Percentiles rank a stretch among this genome's conserved stretches.
Conservation (phyloP, 1,139 yeast species). For the Sugiyamaella pinicola region DNA sequence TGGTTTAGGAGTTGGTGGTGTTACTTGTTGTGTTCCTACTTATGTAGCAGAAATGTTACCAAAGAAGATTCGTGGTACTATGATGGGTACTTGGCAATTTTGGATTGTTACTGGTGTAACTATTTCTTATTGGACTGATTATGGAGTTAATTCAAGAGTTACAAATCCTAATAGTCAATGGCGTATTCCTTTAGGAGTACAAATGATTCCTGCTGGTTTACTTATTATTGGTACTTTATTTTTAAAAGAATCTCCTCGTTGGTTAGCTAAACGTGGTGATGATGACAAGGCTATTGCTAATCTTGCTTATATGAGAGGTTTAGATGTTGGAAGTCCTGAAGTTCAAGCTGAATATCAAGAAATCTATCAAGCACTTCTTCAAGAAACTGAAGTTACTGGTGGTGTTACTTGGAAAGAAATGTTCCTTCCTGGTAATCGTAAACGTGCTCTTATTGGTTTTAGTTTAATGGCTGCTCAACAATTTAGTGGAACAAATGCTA, state of each 20-base stretch:
- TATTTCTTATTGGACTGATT: constrained; percentile 60
- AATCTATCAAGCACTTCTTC: constrained; percentile 16
- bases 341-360: constrained; percentile 19
- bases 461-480: constrained; percentile 72
- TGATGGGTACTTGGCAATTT: constrained; percentile 69
- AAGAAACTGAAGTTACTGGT: constrained; percentile 53
- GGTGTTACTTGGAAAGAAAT: constrained; percentile 45
- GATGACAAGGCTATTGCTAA: constrained; percentile 65
- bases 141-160: constrained; percentile 48
- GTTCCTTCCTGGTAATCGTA: constrained; percentile 51
- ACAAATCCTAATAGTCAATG: constrained; percentile 51
- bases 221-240: constrained; percentile 53
- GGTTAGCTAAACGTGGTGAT: constrained; percentile 64
- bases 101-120: constrained; percentile 67
- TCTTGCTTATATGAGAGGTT: constrained; percentile 55
- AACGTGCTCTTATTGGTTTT: constrained; percentile 56
- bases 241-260: constrained; percentile 75
- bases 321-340: constrained; percentile 36
- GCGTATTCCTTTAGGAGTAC: constrained; percentile 71
- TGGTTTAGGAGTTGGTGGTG: constrained; percentile 71
- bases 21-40: constrained; percentile 71
- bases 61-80: constrained; percentile 62
- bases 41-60: constrained; percentile 74
- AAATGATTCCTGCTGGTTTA: constrained; percentile 60
- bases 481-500: constrained; percentile 70